phyloP scores from a whole-genome alignment of 495 filamentous ascomycete species.

The Penicillium desertorum region DNA sequence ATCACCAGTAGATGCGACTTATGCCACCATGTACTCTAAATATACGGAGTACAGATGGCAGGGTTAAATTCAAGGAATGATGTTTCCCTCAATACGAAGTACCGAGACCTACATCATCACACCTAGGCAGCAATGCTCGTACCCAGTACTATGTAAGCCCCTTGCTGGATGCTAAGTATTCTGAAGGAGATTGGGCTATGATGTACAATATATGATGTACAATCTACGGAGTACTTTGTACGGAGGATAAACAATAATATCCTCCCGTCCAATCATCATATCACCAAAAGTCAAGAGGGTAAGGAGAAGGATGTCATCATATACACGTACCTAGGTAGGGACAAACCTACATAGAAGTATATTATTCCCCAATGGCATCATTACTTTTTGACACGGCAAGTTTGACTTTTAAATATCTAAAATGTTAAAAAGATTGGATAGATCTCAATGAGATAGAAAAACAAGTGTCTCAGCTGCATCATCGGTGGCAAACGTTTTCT shows the following conservation, averaged over 20 bases:
- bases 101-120: constrained; percentile 19
- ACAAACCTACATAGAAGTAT: not conserved
- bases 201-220: constrained; percentile 7
- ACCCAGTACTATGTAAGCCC: constrained; percentile 11
- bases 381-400: constrained; percentile 9
- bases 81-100: not conserved
- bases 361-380: constrained; percentile 17
- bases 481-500: constrained; percentile 24
- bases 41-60: not conserved
- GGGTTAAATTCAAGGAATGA: constrained; percentile 21
- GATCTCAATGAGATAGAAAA: constrained; percentile 9
- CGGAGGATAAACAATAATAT: not conserved
- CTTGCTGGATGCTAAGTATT: constrained; percentile 24
- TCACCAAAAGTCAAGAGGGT: not conserved
- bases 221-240: not conserved
- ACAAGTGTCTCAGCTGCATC: constrained; percentile 14
- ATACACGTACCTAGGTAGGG: constrained; percentile 12
- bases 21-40: not conserved
- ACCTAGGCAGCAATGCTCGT: constrained; percentile 17
- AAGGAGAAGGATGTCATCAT: constrained; percentile 25
- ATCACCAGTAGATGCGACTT: not conserved
- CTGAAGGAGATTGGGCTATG: not conserved
- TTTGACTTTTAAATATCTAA: not conserved
- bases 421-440: not conserved
- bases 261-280: constrained; percentile 1